phyloP scores from a whole-genome alignment of 2,329 filamentous ascomycete species.

The Sarocladiaceae sp. region DNA sequence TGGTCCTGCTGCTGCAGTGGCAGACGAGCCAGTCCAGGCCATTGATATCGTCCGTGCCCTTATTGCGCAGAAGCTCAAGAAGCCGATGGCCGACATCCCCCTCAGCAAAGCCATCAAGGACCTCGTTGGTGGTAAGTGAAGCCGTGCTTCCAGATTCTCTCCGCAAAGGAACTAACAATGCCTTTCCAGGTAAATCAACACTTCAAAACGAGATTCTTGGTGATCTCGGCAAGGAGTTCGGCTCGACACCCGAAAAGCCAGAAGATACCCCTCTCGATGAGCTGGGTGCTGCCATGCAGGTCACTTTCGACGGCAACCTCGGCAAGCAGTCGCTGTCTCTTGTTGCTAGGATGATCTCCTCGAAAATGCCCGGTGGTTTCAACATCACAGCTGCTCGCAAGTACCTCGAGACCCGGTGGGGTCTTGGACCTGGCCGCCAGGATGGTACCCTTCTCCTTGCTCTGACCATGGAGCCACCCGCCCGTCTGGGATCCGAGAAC shows the following conservation, averaged over 20 bases:
- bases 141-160: constrained; percentile 2
- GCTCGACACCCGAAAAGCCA: constrained; percentile 94
- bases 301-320: constrained; percentile 97
- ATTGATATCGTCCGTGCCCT: constrained; percentile 84
- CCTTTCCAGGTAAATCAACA: constrained; percentile 77
- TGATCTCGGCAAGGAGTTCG: constrained; percentile 96
- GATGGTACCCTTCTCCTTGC: constrained; percentile 84
- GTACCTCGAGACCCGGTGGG: constrained; percentile 92
- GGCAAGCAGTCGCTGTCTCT: constrained; percentile 94
- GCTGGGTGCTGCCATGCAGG: constrained; percentile 89
- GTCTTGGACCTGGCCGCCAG: constrained; percentile 76
- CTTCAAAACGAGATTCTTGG: constrained; percentile 98
- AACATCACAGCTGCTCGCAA: constrained; percentile 96
- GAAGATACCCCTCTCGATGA: constrained; percentile 97
- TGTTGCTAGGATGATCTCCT: constrained; percentile 90
- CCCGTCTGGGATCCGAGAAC: constrained; percentile 79
- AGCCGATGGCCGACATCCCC: constrained; percentile 79
- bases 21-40: constrained; percentile 81
- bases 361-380: constrained; percentile 99
- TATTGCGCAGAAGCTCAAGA: constrained; percentile 97
- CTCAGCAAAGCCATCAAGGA: constrained; percentile 98
- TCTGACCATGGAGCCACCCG: constrained; percentile 85
- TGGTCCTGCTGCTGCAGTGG: constrained; percentile 79
- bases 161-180: constrained; percentile 13
- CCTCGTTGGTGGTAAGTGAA: constrained; percentile 78